Evolutionary conservation across 2,329 filamentous ascomycete genomes (phyloP).

Genomic region (Cylindrodendrum hubeiense): DNA sequence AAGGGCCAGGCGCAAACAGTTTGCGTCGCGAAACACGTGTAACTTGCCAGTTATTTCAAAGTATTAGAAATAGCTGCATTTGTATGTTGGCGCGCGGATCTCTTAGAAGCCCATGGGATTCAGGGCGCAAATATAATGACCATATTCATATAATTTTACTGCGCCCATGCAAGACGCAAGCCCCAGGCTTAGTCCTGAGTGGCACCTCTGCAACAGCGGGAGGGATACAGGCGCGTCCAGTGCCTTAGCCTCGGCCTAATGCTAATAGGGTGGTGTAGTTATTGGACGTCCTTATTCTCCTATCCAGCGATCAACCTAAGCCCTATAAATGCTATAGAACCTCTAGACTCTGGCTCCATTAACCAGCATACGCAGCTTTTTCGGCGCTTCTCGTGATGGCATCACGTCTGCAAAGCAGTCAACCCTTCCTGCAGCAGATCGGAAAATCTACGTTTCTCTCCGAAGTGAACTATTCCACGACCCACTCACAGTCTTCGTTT

Average conservation of each 20-base stretch:
- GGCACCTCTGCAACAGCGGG: neutral
- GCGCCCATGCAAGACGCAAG: neutral
- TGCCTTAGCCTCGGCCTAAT: neutral
- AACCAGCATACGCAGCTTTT: too few species aligned
- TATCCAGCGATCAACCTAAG: neutral
- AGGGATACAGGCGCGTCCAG: too few species aligned
- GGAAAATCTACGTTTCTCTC: neutral
- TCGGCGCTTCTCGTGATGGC: neutral
- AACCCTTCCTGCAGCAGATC: neutral
- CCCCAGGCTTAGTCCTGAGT: neutral
- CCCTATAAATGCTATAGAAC: neutral
- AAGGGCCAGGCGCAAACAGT: neutral
- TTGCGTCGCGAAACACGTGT: too few species aligned
- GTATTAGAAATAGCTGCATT: neutral
- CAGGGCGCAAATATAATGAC: neutral
- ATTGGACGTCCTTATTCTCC: neutral
- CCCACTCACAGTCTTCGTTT: conserved; percentile 23
- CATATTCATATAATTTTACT: neutral
- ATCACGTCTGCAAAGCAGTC: too few species aligned
- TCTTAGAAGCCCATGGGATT: neutral
- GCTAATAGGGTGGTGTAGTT: neutral
- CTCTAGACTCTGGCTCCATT: neutral
- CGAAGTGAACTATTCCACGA: conserved; percentile 15
- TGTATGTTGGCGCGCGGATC: neutral
- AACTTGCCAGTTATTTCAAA: neutral